These are phyloP conservation scores for Articulospora tetracladia DNA, from an alignment of 495 filamentous ascomycete species.

Conservation along the genomic window DNA sequence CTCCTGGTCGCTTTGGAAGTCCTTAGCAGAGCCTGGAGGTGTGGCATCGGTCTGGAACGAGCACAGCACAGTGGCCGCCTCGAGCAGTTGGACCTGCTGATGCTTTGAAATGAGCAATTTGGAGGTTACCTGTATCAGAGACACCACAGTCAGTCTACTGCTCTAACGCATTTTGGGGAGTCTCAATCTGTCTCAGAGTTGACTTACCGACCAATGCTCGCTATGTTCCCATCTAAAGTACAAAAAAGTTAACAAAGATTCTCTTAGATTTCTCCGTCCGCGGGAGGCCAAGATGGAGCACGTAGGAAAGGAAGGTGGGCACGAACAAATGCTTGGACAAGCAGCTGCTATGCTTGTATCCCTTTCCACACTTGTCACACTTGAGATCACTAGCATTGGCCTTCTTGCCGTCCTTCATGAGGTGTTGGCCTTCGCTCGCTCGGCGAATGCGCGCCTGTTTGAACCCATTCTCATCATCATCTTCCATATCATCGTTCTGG, in stretches of 20 bases:
- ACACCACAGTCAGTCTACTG: too few relatives aligned
- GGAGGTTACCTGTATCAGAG: too few relatives aligned
- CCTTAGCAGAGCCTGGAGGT: constrained; percentile 55
- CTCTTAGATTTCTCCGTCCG: constrained; percentile 4
- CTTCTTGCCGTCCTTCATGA: constrained; percentile 72
- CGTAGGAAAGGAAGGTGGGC: constrained; percentile 47
- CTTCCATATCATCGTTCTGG: constrained; percentile 49
- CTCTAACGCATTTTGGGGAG: too few relatives aligned
- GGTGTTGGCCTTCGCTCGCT: constrained; percentile 81
- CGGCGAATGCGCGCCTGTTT: constrained; percentile 70
- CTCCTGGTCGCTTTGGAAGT: constrained; percentile 72
- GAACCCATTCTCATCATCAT: constrained; percentile 52
- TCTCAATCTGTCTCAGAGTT: too few relatives aligned
- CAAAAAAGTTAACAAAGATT: constrained; percentile 29
- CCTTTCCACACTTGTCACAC: constrained; percentile 98
- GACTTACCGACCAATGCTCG: too few relatives aligned
- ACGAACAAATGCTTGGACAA: constrained; percentile 99
- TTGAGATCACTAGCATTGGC: constrained; percentile 77
- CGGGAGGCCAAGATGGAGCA: constrained; percentile 4
- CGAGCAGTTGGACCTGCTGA: constrained; percentile 96
- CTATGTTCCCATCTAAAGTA: constrained; percentile 94
- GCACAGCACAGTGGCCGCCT: constrained; percentile 91
- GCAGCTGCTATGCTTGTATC: constrained; percentile 99
- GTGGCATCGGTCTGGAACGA: constrained; percentile 68
- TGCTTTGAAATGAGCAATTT: constrained; percentile 99